Conservation (phyloP, 306 rosid genomes). For the Dryas octopetala region DNA sequence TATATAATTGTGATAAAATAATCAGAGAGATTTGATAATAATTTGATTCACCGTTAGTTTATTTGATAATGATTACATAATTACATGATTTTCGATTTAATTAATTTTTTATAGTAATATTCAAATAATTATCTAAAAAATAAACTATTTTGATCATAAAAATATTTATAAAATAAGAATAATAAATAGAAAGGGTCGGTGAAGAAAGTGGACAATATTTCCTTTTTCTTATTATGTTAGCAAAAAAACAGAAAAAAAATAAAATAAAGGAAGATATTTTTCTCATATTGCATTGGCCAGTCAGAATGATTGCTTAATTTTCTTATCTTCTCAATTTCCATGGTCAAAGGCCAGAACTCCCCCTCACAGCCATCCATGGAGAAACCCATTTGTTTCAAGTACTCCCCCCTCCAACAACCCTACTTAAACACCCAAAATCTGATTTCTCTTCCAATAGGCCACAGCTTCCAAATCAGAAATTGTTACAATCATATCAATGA, state of each 20-base stretch:
- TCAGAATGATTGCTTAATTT: neutral
- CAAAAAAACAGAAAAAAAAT: neutral
- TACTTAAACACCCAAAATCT: neutral
- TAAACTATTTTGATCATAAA: too few relatives aligned
- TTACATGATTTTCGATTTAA: too few relatives aligned
- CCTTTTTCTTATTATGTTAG: too few relatives aligned
- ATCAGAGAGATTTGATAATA: too few relatives aligned
- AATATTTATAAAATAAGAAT: too few relatives aligned
- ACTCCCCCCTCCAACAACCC: slow-evolving; percentile 2
- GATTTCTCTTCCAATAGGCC: slow-evolving; percentile 16
- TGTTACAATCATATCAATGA: neutral
- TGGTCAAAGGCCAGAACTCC: neutral
- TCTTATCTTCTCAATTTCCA: neutral
- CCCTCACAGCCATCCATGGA: slow-evolving; percentile 3
- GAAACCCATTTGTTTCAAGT: slow-evolving; percentile 3
- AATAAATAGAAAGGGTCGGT: too few relatives aligned
- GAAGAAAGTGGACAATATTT: too few relatives aligned
- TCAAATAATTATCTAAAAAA: too few relatives aligned
- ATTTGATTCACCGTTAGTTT: too few relatives aligned
- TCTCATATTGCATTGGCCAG: neutral
- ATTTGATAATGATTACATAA: too few relatives aligned
- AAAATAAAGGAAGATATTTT: neutral
- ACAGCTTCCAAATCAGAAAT: slow-evolving; percentile 22
- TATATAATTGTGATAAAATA: too few relatives aligned
- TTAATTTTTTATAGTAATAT: too few relatives aligned